Evolutionary conservation across 441 rosid genomes (phyloP).

Genomic region (Daphne laureola): DNA sequence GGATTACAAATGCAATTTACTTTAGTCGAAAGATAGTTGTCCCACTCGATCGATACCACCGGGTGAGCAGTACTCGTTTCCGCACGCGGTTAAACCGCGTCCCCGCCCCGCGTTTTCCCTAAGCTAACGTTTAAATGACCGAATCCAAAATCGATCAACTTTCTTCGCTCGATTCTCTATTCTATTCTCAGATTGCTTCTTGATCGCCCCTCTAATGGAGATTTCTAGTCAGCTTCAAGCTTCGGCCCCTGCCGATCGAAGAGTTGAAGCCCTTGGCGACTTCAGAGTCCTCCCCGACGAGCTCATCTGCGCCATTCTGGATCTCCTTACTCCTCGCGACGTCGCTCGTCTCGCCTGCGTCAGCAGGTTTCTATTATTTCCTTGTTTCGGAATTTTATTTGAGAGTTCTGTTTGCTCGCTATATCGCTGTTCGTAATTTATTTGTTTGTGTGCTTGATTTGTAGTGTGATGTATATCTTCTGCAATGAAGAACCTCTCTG

Average conservation of each 20-base stretch:
- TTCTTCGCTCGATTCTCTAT: neutral
- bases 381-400: neutral
- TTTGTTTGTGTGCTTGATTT: constrained; percentile 3
- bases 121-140: constrained; percentile 12
- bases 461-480: constrained; percentile 80
- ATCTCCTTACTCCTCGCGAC: constrained; percentile 59
- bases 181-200: neutral
- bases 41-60: neutral
- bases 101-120: constrained; percentile 9
- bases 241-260: constrained; percentile 41
- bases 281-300: constrained; percentile 71
- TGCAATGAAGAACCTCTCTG: constrained; percentile 93
- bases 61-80: constrained; percentile 1
- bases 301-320: constrained; percentile 52
- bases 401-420: neutral
- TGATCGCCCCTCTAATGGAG: constrained; percentile 27
- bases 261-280: constrained; percentile 63
- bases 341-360: constrained; percentile 75
- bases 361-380: constrained; percentile 55
- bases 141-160: neutral
- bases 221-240: constrained; percentile 19
- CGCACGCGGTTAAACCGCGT: constrained; percentile 16
- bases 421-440: neutral
- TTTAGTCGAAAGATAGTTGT: too few relatives aligned
- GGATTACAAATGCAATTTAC: too few relatives aligned